phyloP scores from a whole-genome alignment of 768 basidiomycete species.

The Suillus luteus region DNA sequence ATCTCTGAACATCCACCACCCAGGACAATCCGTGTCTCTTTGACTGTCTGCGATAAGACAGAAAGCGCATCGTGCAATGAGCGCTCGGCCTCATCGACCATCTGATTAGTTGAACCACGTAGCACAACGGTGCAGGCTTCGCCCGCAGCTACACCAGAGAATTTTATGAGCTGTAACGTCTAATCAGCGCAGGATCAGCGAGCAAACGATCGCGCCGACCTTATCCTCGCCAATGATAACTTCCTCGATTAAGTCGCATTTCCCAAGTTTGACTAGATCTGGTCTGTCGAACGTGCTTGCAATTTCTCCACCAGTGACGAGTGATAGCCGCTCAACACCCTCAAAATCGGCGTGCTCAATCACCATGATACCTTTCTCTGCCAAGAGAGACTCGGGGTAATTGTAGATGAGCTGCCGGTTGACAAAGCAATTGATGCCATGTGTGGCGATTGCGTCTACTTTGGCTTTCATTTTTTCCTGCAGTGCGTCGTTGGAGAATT shows the following conservation, averaged over 20 bases:
- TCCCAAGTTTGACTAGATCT: slow-evolving; percentile 88
- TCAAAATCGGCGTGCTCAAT: slow-evolving; percentile 99
- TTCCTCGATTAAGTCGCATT: slow-evolving; percentile 95
- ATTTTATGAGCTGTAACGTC: slow-evolving; percentile 86
- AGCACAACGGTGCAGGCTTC: slow-evolving; percentile 98
- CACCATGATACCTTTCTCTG: slow-evolving; percentile 92
- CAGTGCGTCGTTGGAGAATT: not conserved
- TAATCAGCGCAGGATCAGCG: slow-evolving; percentile 8
- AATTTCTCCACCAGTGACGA: slow-evolving; percentile 98
- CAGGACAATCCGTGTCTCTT: slow-evolving; percentile 91
- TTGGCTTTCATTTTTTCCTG: slow-evolving; percentile 99
- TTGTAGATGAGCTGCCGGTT: slow-evolving; percentile 99
- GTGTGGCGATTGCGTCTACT: slow-evolving; percentile 90
- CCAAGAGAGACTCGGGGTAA: slow-evolving; percentile 94
- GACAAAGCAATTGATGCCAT: slow-evolving; percentile 96
- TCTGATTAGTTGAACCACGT: slow-evolving; percentile 95
- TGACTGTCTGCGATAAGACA: slow-evolving; percentile 95
- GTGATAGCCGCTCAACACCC: slow-evolving; percentile 92
- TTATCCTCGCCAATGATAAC: slow-evolving; percentile 99
- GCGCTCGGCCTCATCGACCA: slow-evolving; percentile 99
- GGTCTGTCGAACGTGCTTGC: slow-evolving; percentile 93
- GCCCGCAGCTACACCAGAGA: slow-evolving; percentile 97
- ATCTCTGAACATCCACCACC: slow-evolving; percentile 99
- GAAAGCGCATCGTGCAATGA: slow-evolving; percentile 97
- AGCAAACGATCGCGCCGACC: slow-evolving; percentile 44